Base-by-base conservation (phyloP, 164 flowering plant species). In the Nymphaea colorata region DNA sequence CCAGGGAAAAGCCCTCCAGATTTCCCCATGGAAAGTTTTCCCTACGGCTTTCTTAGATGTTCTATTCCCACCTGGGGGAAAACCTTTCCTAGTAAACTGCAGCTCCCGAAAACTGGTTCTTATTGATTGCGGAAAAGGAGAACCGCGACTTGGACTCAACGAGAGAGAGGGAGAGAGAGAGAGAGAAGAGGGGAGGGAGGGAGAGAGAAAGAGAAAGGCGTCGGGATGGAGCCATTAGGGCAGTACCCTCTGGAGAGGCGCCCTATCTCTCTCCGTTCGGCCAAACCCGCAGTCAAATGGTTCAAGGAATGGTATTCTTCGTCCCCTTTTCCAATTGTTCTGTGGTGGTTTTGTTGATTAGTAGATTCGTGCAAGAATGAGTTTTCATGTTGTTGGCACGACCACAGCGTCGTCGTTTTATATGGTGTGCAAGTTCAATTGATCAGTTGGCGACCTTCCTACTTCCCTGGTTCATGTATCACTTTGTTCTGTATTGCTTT, bases 201-300 rank as follows among this genome's bases (percentile, higher is more conserved):
- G 64, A 61, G 64, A 61, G 64, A 61, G 64, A 61, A 15, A 61
- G 64, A 61, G 64, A 17, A 17, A 61, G 64, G n/a, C n/a, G 41
- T 10, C 16, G 0, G n/a, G 64, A 41, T 41, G 42, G 64, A 17
- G 42, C 6, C 64, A 17, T 17, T 41, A 41, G 64, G 64, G 64
- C 64, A 61, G 3, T 17, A 61, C n/a, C 64, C 64, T 61, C 64
- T 4, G 36, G 64, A 61, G 64, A 61, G 64, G 42, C 64, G 36
- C 64, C 64, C 64, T 61, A 17, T 41, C 18, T 17, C 64, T 61
- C 64, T 41, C 18, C 25, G 64, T 17, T 4, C 42, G 10, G 7
- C 64, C 42, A 17, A 4, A 61, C 64, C 64, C 6, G 64, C 64
- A 7, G 64, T 17, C 42, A 61, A 61, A 61, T 61, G 64, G 64